Conservation (phyloP, 2,329 filamentous ascomycete genomes). For the Alternaria atra region DNA sequence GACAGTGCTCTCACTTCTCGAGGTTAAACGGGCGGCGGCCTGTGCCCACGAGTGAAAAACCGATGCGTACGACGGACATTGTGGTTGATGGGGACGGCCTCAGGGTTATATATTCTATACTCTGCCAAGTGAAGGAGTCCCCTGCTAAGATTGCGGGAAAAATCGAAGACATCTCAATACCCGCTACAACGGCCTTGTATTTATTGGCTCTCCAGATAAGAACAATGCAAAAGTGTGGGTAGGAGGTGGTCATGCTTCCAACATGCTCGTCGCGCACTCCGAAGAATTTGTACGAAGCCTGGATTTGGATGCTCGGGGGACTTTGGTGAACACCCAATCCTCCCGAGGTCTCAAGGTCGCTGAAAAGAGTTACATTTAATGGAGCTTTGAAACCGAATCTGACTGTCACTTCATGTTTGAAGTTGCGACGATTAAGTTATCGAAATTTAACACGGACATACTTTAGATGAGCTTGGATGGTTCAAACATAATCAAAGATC, state of each 20-base stretch:
- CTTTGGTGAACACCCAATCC: conserved; percentile 54
- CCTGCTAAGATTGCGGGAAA: not conserved
- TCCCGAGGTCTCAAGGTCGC: too few species aligned
- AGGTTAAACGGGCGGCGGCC: too few species aligned
- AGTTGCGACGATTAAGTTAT: conserved; percentile 32
- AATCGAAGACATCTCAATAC: not conserved
- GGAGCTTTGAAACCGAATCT: conserved; percentile 56
- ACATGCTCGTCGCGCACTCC: not conserved
- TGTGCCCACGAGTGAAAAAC: too few species aligned
- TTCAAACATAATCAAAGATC: conserved; percentile 51
- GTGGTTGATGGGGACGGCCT: too few species aligned
- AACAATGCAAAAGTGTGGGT: not conserved
- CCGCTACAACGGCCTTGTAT: not conserved
- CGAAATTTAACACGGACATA: conserved; percentile 53
- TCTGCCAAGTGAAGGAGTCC: conserved; percentile 13
- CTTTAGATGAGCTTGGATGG: conserved; percentile 57
- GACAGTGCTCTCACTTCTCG: too few species aligned
- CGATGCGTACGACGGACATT: too few species aligned
- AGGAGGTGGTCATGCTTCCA: not conserved
- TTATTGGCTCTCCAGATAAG: not conserved
- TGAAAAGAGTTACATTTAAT: conserved; percentile 44
- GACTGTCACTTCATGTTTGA: conserved; percentile 26
- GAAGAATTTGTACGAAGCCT: conserved; percentile 34
- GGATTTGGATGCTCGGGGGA: conserved; percentile 53
- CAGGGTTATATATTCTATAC: not conserved